phyloP scores from a whole-genome alignment of 306 rosid species.

The Cicer cuneatum region DNA sequence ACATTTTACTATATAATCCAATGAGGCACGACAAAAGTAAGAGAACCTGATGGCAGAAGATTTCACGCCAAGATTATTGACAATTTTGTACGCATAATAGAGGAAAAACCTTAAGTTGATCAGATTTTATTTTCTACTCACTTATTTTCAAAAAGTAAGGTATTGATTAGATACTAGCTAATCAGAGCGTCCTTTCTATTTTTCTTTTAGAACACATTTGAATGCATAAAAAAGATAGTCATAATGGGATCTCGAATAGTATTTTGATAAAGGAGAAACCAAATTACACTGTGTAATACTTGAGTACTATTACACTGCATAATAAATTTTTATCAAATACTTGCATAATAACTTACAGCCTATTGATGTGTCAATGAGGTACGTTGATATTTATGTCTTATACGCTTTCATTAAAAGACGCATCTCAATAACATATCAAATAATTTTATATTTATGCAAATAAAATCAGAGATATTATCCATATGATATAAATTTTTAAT shows the following conservation, averaged over 20 bases:
- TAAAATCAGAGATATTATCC: too few relatives aligned
- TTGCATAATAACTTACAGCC: neutral
- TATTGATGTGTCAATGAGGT: too few relatives aligned
- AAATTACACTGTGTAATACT: neutral
- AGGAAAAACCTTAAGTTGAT: constrained; percentile 35
- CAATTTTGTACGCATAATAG: constrained; percentile 28
- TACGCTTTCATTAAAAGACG: too few relatives aligned
- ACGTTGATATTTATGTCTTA: too few relatives aligned
- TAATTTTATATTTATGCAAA: too few relatives aligned
- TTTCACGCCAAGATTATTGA: constrained; percentile 35
- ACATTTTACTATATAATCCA: constrained; percentile 85
- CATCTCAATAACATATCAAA: too few relatives aligned
- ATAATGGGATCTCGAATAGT: constrained; percentile 18
- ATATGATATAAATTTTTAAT: too few relatives aligned
- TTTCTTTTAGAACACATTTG: constrained; percentile 21
- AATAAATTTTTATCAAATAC: neutral
- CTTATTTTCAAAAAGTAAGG: constrained; percentile 5
- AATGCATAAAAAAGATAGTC: constrained; percentile 1
- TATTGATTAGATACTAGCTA: neutral
- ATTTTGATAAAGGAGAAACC: neutral
- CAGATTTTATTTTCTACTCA: constrained; percentile 9
- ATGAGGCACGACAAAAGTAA: constrained; percentile 89
- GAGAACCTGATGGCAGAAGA: constrained; percentile 68
- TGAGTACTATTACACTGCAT: neutral
- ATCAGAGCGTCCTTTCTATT: constrained; percentile 12